A percentile compares a stretch with the other conserved stretches of the same genome.
phyloP scores from a whole-genome alignment of 495 filamentous ascomycete genomes.

The Pyronema domesticum region DNA sequence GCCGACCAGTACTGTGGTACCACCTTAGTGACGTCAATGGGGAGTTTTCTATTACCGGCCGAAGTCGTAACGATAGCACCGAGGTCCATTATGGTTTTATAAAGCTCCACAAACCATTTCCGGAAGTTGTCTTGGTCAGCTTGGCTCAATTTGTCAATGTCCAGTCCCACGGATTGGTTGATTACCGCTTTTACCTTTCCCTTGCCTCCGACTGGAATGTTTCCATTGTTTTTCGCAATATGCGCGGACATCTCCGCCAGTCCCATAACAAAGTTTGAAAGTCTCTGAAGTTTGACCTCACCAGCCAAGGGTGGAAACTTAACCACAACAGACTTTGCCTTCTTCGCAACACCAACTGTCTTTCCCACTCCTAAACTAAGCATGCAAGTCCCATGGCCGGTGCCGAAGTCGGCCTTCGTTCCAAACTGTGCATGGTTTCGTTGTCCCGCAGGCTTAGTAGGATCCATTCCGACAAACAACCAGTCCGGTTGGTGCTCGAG shows the following conservation, averaged over 20 bases:
- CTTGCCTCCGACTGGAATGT: neutral
- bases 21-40: neutral
- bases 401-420: neutral
- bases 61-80: neutral
- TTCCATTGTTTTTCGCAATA: neutral
- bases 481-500: neutral
- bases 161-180: neutral
- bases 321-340: neutral
- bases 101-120: neutral
- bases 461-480: neutral
- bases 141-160: neutral
- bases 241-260: neutral
- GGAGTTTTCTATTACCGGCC: neutral
- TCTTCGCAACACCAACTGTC: neutral
- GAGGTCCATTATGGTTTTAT: neutral
- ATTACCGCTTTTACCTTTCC: neutral
- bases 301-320: neutral
- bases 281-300: neutral
- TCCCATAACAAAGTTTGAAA: neutral
- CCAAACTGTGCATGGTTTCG: neutral
- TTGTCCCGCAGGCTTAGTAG: neutral
- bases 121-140: neutral
- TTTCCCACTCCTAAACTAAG: neutral
- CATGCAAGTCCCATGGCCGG: neutral
- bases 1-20: neutral